Conservation (phyloP, 495 filamentous ascomycete species). For the Neurospora cerealis region DNA sequence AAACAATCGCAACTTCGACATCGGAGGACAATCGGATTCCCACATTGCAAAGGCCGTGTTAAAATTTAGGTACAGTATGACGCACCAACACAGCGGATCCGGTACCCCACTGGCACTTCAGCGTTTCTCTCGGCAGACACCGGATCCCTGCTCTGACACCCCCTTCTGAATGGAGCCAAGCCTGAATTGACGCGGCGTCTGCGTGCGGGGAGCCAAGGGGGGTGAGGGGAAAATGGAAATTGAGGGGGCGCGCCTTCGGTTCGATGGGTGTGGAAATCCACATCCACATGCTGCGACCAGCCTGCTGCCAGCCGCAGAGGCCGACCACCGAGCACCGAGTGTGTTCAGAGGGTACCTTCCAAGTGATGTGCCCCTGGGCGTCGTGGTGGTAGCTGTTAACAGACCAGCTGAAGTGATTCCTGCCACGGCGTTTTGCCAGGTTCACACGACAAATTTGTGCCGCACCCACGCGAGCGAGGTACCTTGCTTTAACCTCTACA, state of each 20-base stretch:
- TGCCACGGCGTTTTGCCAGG: not conserved
- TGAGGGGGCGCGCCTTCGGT: not conserved
- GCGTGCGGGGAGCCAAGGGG: not conserved
- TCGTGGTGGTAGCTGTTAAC: not conserved
- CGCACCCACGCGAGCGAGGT: not conserved
- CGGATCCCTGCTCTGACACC: not conserved
- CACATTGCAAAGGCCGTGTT: not conserved
- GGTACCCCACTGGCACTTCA: not conserved
- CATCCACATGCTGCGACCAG: not conserved
- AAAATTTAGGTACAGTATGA: not conserved
- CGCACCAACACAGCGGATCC: not conserved
- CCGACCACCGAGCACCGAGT: not conserved
- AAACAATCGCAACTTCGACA: not conserved
- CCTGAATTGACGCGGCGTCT: not conserved
- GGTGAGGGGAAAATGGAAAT: not conserved
- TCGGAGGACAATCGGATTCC: not conserved
- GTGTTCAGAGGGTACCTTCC: not conserved
- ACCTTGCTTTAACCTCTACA: not conserved
- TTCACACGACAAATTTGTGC: not conserved
- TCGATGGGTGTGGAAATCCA: not conserved
- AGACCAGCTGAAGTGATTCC: not conserved
- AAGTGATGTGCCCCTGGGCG: not conserved
- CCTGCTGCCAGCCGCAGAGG: not conserved
- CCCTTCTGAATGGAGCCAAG: not conserved
- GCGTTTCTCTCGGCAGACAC: not conserved